Conservation (phyloP, 176 grass and related monocot genomes). For the Melocanna baccifera region DNA sequence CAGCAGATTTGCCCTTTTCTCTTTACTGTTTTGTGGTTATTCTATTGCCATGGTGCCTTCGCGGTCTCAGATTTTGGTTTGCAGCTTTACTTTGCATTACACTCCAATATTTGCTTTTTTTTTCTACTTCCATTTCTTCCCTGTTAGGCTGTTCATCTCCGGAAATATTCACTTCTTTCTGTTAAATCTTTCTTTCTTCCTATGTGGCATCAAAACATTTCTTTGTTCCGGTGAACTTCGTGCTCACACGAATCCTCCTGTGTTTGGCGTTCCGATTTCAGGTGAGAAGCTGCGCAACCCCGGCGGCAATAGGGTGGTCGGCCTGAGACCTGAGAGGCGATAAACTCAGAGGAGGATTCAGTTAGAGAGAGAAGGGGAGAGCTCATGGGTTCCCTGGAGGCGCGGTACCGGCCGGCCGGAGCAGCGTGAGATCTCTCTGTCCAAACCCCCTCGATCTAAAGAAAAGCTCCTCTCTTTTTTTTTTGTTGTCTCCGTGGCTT, state of each 20-base stretch:
- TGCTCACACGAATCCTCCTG: conserved; percentile 17
- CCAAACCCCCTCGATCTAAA: background rate
- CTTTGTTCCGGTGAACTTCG: background rate
- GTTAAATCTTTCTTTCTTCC: background rate
- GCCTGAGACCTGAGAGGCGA: conserved; percentile 17
- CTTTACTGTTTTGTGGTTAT: background rate
- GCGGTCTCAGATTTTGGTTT: conserved; percentile 12
- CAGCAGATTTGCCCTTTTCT: conserved; percentile 19
- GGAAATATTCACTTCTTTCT: background rate
- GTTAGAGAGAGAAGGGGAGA: background rate
- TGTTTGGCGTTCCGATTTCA: conserved; percentile 16
- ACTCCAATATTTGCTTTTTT: background rate
- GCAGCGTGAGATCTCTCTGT: conserved; percentile 43
- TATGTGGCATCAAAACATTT: background rate
- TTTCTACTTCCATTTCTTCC: background rate
- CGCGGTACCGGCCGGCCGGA: conserved; percentile 59
- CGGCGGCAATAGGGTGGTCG: conserved; percentile 18
- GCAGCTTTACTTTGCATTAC: background rate
- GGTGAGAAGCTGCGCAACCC: conserved; percentile 49
- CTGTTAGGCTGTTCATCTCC: background rate
- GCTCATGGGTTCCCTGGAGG: conserved; percentile 54
- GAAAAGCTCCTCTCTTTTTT: background rate
- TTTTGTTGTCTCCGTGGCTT: background rate
- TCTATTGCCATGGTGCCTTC: background rate
- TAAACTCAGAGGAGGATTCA: background rate